Base-by-base conservation (phyloP, 371 early-diverging fungal genomes). In the Mucor irregularis region DNA sequence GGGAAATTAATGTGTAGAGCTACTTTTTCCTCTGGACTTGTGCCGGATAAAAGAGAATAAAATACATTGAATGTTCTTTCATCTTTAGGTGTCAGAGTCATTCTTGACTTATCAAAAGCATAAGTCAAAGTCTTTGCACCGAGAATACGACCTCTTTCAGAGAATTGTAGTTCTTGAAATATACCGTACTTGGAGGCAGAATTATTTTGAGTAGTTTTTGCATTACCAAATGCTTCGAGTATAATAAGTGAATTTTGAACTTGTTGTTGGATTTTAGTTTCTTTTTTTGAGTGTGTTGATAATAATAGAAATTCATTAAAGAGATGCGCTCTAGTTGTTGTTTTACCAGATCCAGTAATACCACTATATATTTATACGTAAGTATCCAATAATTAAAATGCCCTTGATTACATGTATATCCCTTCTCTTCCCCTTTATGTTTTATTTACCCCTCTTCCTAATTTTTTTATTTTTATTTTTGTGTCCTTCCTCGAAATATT, bases 41-140 rank as follows among this genome's bases (percentile, higher is more conserved):
- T 73, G n/a, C 87, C 82, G 61, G 68, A 84, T 68, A 78, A 78
- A 64, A 93, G 74, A 33, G 90, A 81, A 67, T 93, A 91, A 66
- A 95, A 93, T 39, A 93, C 80, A 70, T 95, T 88, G 68, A 91
- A 94, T 29, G 86, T 86, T 43, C 89, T 74, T 48, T 92, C 91
- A 46, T 82, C 86, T 39, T 83, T 61, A 24, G 66, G 75, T 11
- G 75, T 65, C 29, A 66, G 47, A 28, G 85, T 84, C 21, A 90
- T 81, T 48, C 90, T 80, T 38, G 82, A 78, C 51, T 88, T 83
- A 67, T 96, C 95, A 47, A 96, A 82, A 35, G 91, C 80, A 67
- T 89, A 95, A 14, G 89, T 83, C 43, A 94, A 76, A 22, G 90
- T 65, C 66, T 90, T 93, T 26, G 86, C 82, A 58, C 95, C 93